Conservation (phyloP, 768 basidiomycete genomes). For the Kwoniella botswanensis region DNA sequence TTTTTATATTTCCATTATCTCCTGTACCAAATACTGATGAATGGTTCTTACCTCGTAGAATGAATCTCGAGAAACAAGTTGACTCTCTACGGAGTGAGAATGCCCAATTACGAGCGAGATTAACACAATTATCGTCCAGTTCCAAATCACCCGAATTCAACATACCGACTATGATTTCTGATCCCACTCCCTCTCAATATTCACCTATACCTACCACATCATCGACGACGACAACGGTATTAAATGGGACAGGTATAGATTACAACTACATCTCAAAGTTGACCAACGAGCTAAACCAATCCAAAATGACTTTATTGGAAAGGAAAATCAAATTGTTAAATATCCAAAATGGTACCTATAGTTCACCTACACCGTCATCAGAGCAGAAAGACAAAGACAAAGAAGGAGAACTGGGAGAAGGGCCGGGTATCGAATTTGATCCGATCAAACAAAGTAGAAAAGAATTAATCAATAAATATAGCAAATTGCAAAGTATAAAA, state of each 20-base stretch:
- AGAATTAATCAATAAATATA: neutral
- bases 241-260: constrained; percentile 33
- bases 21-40: neutral
- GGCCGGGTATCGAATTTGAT: neutral
- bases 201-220: neutral
- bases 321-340: constrained; percentile 25
- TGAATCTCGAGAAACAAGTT: constrained; percentile 43
- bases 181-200: neutral
- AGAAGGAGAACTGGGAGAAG: neutral
- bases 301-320: constrained; percentile 24
- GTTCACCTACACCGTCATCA: neutral
- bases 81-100: constrained; percentile 52
- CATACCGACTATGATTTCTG: neutral
- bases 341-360: constrained; percentile 5
- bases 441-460: neutral
- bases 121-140: constrained; percentile 30
- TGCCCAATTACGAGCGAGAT: constrained; percentile 38
- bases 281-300: constrained; percentile 29
- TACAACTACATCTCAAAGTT: constrained; percentile 34
- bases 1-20: neutral
- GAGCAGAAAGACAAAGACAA: neutral
- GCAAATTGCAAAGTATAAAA: constrained; percentile 16
- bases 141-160: constrained; percentile 4
- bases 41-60: neutral
- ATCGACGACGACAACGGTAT: neutral